Percentiles rank a stretch among this genome's conserved stretches.
phyloP scores from a whole-genome alignment of 148 eudicot species.

The Amaranthus palmeri region DNA sequence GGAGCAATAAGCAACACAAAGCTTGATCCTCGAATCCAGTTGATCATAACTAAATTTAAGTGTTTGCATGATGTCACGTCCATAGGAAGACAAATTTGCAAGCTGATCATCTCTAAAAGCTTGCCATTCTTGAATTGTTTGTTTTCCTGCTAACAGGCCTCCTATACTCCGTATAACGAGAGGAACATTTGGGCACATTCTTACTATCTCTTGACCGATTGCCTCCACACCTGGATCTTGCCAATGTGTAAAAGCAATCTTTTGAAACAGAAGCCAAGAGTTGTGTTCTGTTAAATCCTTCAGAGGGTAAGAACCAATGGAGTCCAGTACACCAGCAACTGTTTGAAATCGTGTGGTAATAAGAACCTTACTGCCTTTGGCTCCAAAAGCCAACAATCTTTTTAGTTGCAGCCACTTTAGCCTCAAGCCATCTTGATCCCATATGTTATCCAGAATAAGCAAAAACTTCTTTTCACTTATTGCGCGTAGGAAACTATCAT shows the following conservation, averaged over 20 bases:
- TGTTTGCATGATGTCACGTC: neutral
- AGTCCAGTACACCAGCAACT: neutral
- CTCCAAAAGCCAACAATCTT: neutral
- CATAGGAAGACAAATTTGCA: neutral
- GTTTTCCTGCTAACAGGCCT: neutral
- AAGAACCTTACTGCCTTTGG: conserved; percentile 5
- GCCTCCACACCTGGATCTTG: conserved; percentile 7
- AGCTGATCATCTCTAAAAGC: conserved; percentile 1
- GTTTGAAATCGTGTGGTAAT: conserved; percentile 1
- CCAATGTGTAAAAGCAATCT: neutral
- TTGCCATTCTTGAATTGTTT: neutral
- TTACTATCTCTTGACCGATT: neutral
- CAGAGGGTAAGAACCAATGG: neutral
- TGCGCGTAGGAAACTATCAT: neutral
- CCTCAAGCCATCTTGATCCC: conserved; percentile 6
- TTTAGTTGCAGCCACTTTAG: neutral
- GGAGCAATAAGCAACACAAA: conserved; percentile 16
- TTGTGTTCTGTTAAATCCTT: conserved; percentile 5
- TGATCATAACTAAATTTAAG: conserved; percentile 6
- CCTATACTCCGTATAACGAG: conserved; percentile 12
- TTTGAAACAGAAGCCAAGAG: conserved; percentile 7
- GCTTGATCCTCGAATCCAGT: neutral
- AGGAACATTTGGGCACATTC: neutral
- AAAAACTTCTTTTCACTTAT: neutral
- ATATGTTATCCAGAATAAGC: conserved; percentile 1